These are phyloP conservation scores for Macrolepiota dolichaula DNA, from an alignment of 768 basidiomycete genomes.

Conservation along the genomic window DNA sequence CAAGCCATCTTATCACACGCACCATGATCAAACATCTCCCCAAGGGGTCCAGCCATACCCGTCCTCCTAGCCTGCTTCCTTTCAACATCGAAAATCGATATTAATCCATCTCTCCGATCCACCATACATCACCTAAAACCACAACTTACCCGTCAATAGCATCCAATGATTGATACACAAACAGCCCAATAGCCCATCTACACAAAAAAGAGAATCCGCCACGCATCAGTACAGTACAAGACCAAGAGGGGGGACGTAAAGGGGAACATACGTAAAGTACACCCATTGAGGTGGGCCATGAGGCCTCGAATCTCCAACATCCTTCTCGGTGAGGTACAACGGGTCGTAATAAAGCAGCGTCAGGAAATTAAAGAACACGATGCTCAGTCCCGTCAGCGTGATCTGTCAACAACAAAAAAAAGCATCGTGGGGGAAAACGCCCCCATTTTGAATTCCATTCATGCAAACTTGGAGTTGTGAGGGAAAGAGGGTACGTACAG, in stretches of 20 bases:
- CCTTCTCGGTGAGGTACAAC: slow-evolving; percentile 64
- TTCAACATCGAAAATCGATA: background rate
- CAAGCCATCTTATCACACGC: slow-evolving; percentile 12
- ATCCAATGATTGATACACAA: slow-evolving; percentile 88
- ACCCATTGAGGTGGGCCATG: slow-evolving; percentile 76
- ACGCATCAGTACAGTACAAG: background rate
- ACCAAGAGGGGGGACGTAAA: background rate
- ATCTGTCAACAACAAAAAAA: slow-evolving; percentile 71
- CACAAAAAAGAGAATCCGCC: slow-evolving; percentile 1
- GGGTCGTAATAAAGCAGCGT: slow-evolving; percentile 87
- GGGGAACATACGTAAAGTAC: slow-evolving; percentile 73
- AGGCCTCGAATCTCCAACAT: slow-evolving; percentile 33
- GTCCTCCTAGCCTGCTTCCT: slow-evolving; percentile 96
- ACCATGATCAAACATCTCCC: slow-evolving; percentile 99
- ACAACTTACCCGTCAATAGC: slow-evolving; percentile 78
- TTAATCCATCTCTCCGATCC: background rate
- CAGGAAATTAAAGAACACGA: slow-evolving; percentile 81
- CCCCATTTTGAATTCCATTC: too few relatives aligned
- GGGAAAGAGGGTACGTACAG: too few relatives aligned
- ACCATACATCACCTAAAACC: slow-evolving; percentile 10
- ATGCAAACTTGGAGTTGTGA: too few relatives aligned
- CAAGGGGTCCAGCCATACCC: slow-evolving; percentile 96
- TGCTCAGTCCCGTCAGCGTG: slow-evolving; percentile 77
- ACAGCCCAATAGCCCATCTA: slow-evolving; percentile 87
- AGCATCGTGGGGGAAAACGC: too few relatives aligned